Percentiles rank a stretch among this genome's conserved stretches.
Conservation (phyloP, 2,329 filamentous ascomycete species). For the Cladosporium halotolerans region DNA sequence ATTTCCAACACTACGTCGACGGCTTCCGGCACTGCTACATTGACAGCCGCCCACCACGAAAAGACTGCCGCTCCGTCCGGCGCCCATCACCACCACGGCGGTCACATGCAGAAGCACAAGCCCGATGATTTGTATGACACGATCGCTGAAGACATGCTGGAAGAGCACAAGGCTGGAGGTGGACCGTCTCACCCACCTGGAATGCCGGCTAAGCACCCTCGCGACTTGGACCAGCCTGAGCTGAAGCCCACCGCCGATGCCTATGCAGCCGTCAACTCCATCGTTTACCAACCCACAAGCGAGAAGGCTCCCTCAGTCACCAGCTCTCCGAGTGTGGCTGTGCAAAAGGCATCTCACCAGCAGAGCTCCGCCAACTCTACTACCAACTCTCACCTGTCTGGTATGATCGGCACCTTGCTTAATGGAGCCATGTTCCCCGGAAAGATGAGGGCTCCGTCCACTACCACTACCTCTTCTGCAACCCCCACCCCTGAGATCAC, state of each 20-base stretch:
- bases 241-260: not conserved
- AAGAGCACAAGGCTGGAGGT: not conserved
- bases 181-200: not conserved
- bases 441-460: not conserved
- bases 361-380: not conserved
- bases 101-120: not conserved
- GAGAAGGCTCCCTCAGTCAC: too few species aligned
- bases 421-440: slow-evolving; percentile 2
- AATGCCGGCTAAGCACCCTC: not conserved
- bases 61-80: too few species aligned
- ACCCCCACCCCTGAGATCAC: not conserved
- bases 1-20: not conserved
- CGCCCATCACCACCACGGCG: too few species aligned
- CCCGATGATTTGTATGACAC: not conserved
- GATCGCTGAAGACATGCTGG: not conserved
- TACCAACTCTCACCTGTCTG: not conserved
- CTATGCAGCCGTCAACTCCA: too few species aligned
- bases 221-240: too few species aligned
- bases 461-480: not conserved
- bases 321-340: too few species aligned
- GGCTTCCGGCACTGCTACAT: not conserved
- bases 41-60: not conserved
- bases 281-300: too few species aligned
- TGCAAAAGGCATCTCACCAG: not conserved
- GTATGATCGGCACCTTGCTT: slow-evolving; percentile 2